Conservation (phyloP, 2,329 filamentous ascomycete genomes). For the Pleomassaria siparia region DNA sequence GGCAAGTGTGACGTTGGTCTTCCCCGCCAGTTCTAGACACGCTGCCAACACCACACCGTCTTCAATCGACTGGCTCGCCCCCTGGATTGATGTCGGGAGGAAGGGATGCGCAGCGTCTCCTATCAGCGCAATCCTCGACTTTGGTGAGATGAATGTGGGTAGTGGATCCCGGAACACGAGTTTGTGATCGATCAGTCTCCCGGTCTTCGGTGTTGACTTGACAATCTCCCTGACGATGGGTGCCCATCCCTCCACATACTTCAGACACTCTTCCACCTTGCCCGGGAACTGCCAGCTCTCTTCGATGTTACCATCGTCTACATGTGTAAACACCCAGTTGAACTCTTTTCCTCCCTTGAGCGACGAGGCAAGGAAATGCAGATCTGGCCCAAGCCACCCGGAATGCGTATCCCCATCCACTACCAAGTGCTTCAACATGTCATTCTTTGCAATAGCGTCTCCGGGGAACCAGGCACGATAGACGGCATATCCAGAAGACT, state of each 20-base stretch:
- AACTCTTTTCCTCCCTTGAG: constrained; percentile 39
- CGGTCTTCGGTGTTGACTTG: constrained; percentile 34
- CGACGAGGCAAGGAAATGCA: constrained; percentile 40
- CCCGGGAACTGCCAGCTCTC: constrained; percentile 39
- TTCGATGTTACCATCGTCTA: constrained; percentile 42
- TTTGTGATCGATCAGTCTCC: constrained; percentile 54
- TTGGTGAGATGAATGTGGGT: constrained; percentile 54
- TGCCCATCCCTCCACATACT: constrained; percentile 34
- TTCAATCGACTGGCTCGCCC: constrained; percentile 57
- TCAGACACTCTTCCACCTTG: constrained; percentile 32
- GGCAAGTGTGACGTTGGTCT: constrained; percentile 24
- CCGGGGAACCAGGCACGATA: constrained; percentile 50
- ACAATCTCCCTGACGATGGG: constrained; percentile 35
- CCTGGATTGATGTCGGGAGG: constrained; percentile 56
- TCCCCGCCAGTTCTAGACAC: constrained; percentile 29
- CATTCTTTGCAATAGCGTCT: constrained; percentile 27
- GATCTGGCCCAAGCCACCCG: constrained; percentile 37
- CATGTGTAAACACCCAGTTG: constrained; percentile 41
- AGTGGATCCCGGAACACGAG: constrained; percentile 57
- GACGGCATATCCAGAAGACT: constrained; percentile 56
- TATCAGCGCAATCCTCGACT: constrained; percentile 52
- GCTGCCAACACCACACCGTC: constrained; percentile 42
- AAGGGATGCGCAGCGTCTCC: constrained; percentile 59
- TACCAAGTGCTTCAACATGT: constrained; percentile 33
- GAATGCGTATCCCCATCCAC: constrained; percentile 36